These are phyloP conservation scores for Neurospora sp. DNA, from an alignment of 495 filamentous ascomycete species.

Conservation along the genomic window DNA sequence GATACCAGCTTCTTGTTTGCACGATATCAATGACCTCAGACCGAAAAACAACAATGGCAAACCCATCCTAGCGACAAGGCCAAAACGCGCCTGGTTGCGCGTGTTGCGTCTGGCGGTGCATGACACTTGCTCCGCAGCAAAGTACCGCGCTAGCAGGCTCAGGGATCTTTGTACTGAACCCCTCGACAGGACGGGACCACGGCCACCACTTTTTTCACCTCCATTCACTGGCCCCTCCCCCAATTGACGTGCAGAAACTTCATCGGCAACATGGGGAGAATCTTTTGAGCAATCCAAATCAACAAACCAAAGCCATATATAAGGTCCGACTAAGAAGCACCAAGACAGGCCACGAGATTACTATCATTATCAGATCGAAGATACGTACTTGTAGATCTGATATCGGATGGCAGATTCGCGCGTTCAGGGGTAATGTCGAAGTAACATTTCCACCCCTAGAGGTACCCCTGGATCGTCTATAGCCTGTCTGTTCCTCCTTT, in stretches of 20 bases:
- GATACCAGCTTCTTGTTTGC: background rate
- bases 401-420: background rate
- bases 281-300: background rate
- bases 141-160: conserved; percentile 18
- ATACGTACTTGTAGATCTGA: background rate
- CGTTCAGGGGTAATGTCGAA: background rate
- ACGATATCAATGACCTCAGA: background rate
- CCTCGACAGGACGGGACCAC: background rate
- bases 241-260: background rate
- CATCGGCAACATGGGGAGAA: background rate
- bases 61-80: background rate
- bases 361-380: background rate
- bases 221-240: background rate
- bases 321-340: background rate
- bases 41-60: background rate
- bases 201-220: background rate
- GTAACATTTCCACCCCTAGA: background rate
- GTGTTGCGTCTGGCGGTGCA: background rate
- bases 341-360: background rate
- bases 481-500: background rate
- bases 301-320: background rate
- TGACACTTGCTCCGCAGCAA: background rate
- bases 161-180: conserved; percentile 3
- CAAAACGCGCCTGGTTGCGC: background rate
- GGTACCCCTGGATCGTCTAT: background rate